Evolutionary conservation across 2,329 filamentous ascomycete genomes (phyloP).

Genomic region (Colletotrichum tamarilloi): DNA sequence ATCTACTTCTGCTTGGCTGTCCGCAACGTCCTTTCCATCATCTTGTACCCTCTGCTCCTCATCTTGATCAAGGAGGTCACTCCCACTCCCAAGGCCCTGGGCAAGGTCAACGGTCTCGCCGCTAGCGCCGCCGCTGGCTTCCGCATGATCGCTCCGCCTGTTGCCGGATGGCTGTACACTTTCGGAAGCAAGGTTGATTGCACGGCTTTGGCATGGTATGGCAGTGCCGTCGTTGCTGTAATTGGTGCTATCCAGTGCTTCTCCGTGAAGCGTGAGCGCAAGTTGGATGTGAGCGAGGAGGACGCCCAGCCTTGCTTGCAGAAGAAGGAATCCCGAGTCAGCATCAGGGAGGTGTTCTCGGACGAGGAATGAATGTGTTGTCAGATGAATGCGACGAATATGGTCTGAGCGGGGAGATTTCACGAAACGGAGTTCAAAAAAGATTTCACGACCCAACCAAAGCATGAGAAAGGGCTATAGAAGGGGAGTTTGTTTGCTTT

Average conservation of each 20-base stretch:
- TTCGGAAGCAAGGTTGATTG: constrained; percentile 68
- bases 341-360: constrained; percentile 28
- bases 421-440: constrained; percentile 17
- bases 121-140: constrained; percentile 74
- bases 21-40: constrained; percentile 70
- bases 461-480: constrained; percentile 12
- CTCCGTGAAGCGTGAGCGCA: constrained; percentile 52
- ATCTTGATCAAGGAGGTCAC: constrained; percentile 77
- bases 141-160: constrained; percentile 73
- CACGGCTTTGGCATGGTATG: constrained; percentile 73
- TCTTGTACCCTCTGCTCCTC: constrained; percentile 73
- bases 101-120: constrained; percentile 74
- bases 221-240: constrained; percentile 66
- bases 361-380: constrained; percentile 31
- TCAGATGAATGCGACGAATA: constrained; percentile 13
- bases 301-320: constrained; percentile 14
- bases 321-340: constrained; percentile 30
- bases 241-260: constrained; percentile 72
- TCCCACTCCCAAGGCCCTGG: constrained; percentile 65
- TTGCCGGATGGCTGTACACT: constrained; percentile 72
- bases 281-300: constrained; percentile 22
- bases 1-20: constrained; percentile 69
- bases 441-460: constrained; percentile 17
- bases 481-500: constrained; percentile 23
- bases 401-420: not conserved